Conservation (phyloP, 1,284 basidiomycete species). For the Chalciporus sp. region DNA sequence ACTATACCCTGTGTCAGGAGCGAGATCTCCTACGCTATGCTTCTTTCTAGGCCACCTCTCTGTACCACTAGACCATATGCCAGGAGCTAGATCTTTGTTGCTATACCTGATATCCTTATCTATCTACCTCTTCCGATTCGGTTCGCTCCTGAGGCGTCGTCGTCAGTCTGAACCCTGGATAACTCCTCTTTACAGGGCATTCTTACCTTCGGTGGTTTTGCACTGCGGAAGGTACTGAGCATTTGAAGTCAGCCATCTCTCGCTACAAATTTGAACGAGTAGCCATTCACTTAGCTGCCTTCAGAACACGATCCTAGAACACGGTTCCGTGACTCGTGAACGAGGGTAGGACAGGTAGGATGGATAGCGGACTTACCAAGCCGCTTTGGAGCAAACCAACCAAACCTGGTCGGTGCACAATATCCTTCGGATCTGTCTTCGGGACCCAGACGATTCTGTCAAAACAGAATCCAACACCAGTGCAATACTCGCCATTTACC, state of each 20-base stretch:
- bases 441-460: conserved; percentile 12
- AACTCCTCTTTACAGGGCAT: too few relatives aligned
- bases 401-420: background rate
- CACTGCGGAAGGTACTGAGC: background rate
- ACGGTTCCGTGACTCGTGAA: background rate
- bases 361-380: background rate
- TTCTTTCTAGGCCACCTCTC: too few relatives aligned
- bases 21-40: too few relatives aligned
- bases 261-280: background rate
- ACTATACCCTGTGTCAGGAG: too few relatives aligned
- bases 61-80: too few relatives aligned
- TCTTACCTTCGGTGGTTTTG: background rate
- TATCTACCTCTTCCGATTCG: too few relatives aligned
- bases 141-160: too few relatives aligned
- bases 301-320: background rate
- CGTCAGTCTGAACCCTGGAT: too few relatives aligned
- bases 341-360: background rate
- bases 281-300: background rate
- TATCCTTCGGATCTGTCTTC: conserved; percentile 8
- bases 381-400: background rate
- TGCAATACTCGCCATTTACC: too few relatives aligned
- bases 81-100: too few relatives aligned
- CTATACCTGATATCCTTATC: too few relatives aligned
- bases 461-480: conserved; percentile 4
- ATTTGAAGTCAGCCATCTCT: background rate